Percentiles rank a stretch among this genome's conserved stretches.
Evolutionary conservation across 495 filamentous ascomycete species (phyloP).

Genomic region (Acidomyces sp.): DNA sequence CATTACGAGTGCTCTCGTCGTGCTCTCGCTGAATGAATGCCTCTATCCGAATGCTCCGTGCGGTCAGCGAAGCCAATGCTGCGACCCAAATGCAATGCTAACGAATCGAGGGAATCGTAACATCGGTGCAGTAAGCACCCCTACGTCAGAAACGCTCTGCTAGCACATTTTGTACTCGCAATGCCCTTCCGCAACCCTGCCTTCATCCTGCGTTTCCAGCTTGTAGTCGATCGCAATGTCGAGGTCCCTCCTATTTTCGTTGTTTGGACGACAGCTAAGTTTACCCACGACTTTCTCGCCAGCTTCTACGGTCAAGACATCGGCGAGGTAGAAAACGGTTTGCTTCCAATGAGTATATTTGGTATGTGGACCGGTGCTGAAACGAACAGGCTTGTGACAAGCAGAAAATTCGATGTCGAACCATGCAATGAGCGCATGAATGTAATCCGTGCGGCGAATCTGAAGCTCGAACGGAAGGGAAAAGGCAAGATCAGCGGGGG

Average conservation of each 20-base stretch:
- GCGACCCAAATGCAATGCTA: constrained; percentile 17
- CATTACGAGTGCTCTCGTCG: no score
- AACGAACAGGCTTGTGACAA: constrained; percentile 48
- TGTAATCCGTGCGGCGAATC: constrained; percentile 69
- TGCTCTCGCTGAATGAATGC: no score
- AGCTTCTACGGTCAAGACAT: constrained; percentile 31
- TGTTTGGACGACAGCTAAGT: constrained; percentile 74
- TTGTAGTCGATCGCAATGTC: constrained; percentile 81
- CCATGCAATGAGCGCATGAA: constrained; percentile 93
- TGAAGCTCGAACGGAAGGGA: constrained; percentile 54
- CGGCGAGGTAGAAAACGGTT: constrained; percentile 35
- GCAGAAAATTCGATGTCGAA: constrained; percentile 98
- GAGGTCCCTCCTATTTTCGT: constrained; percentile 85
- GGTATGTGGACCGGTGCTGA: constrained; percentile 36
- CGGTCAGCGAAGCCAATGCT: constrained; percentile 23
- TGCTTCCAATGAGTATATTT: constrained; percentile 41
- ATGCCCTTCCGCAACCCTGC: constrained; percentile 50
- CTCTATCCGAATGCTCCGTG: no score
- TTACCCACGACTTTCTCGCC: constrained; percentile 47
- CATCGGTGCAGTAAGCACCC: neutral
- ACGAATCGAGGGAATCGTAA: constrained; percentile 1
- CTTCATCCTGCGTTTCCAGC: constrained; percentile 59
- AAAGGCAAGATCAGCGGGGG: constrained; percentile 62
- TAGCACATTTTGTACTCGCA: constrained; percentile 81
- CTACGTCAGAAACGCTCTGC: neutral